phyloP scores from a whole-genome alignment of 352 stramenopile genomes.

The Globisporangium spiculum region DNA sequence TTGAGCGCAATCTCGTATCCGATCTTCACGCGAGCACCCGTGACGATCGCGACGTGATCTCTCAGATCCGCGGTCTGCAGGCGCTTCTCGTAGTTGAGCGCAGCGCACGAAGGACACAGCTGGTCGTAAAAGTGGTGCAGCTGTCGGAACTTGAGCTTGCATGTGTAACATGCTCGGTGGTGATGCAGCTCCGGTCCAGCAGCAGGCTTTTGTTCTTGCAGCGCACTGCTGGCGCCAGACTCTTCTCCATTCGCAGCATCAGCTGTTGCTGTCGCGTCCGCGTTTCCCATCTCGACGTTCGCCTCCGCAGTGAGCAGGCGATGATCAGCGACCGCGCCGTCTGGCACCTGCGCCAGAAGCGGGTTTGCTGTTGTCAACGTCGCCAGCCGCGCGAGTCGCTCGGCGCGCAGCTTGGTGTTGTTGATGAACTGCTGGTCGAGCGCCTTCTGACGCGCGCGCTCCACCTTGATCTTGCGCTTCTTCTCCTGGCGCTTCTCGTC shows the following conservation, averaged over 20 bases:
- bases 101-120: slow-evolving; percentile 91
- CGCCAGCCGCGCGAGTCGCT: slow-evolving; percentile 51
- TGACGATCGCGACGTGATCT: slow-evolving; percentile 87
- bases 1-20: slow-evolving; percentile 93
- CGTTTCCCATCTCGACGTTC: slow-evolving; percentile 4
- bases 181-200: slow-evolving; percentile 59
- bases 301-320: slow-evolving; percentile 20
- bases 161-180: slow-evolving; percentile 93
- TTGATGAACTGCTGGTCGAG: slow-evolving; percentile 80
- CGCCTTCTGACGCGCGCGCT: slow-evolving; percentile 58
- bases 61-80: slow-evolving; percentile 83
- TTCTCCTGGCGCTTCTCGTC: slow-evolving; percentile 52
- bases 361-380: slow-evolving; percentile 57
- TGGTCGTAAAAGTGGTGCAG: slow-evolving; percentile 95
- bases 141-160: slow-evolving; percentile 90
- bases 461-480: slow-evolving; percentile 69
- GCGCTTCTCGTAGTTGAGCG: slow-evolving; percentile 93
- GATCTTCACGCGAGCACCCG: slow-evolving; percentile 94
- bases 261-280: background rate
- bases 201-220: background rate
- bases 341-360: slow-evolving; percentile 58
- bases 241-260: background rate
- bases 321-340: slow-evolving; percentile 31
- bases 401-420: slow-evolving; percentile 70
- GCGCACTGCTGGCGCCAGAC: background rate